phyloP scores from a whole-genome alignment of 2,329 filamentous ascomycete genomes.

The Microascus cirrosus region DNA sequence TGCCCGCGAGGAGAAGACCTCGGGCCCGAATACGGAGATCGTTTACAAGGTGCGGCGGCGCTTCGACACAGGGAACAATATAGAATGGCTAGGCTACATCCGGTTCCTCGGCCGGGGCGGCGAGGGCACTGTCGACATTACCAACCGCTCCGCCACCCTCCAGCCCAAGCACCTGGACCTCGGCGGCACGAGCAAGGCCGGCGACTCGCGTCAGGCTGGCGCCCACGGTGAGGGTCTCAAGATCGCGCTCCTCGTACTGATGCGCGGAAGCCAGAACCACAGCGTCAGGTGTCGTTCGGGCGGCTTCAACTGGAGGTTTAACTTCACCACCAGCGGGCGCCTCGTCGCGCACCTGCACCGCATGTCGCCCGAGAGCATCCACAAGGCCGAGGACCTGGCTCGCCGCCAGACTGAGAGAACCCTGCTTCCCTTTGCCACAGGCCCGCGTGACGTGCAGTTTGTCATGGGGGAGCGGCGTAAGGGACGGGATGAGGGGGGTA shows the following conservation, averaged over 20 bases:
- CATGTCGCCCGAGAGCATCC: conserved; percentile 4
- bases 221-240: conserved; percentile 19
- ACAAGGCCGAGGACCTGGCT: neutral
- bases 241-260: conserved; percentile 16
- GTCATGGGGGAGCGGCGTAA: neutral
- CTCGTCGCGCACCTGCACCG: conserved; percentile 10
- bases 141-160: conserved; percentile 15
- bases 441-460: neutral
- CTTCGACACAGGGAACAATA: neutral
- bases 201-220: conserved; percentile 12
- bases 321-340: conserved; percentile 13
- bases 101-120: conserved; percentile 12
- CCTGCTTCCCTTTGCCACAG: neutral
- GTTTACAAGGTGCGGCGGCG: conserved; percentile 12
- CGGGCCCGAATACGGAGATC: conserved; percentile 11
- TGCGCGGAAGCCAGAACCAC: conserved; percentile 16
- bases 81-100: conserved; percentile 17
- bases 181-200: conserved; percentile 14
- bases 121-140: conserved; percentile 16
- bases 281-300: conserved; percentile 13
- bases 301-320: conserved; percentile 17
- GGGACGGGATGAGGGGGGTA: neutral
- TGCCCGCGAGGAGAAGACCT: conserved; percentile 8
- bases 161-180: conserved; percentile 18
- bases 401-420: neutral